Evolutionary conservation across 345 rosid genomes (phyloP).

Genomic region (Gossypium raimondii): DNA sequence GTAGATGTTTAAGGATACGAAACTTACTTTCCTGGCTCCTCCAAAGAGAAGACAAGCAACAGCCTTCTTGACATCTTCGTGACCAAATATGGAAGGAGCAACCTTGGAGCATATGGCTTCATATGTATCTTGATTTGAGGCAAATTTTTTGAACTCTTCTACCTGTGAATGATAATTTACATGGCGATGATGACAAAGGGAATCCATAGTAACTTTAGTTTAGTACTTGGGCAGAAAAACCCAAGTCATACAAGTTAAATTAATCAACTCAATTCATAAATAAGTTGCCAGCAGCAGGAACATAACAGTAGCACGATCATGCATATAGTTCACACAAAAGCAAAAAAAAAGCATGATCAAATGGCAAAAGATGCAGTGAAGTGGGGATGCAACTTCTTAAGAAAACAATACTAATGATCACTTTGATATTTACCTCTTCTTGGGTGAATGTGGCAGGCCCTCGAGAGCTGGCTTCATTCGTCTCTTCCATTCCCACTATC

Average conservation of each 20-base stretch:
- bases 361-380: neutral
- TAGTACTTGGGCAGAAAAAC: neutral
- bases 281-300: neutral
- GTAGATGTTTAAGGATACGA: constrained; percentile 14
- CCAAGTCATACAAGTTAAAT: neutral
- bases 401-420: neutral
- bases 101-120: constrained; percentile 67
- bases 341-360: neutral
- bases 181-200: neutral
- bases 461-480: constrained; percentile 71
- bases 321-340: neutral
- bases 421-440: constrained; percentile 61
- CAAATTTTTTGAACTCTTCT: constrained; percentile 91
- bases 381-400: neutral
- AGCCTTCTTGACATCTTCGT: constrained; percentile 85
- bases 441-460: constrained; percentile 72
- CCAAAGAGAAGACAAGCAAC: constrained; percentile 95
- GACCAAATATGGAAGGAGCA: constrained; percentile 95
- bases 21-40: constrained; percentile 81
- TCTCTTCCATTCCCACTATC: constrained; percentile 85
- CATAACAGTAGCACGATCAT: neutral
- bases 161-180: constrained; percentile 34
- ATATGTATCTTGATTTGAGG: constrained; percentile 56
- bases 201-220: neutral
- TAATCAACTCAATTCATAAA: constrained; percentile 7